phyloP scores from a whole-genome alignment of 192 early-diverging fungal species.

The Dispira parvispora region DNA sequence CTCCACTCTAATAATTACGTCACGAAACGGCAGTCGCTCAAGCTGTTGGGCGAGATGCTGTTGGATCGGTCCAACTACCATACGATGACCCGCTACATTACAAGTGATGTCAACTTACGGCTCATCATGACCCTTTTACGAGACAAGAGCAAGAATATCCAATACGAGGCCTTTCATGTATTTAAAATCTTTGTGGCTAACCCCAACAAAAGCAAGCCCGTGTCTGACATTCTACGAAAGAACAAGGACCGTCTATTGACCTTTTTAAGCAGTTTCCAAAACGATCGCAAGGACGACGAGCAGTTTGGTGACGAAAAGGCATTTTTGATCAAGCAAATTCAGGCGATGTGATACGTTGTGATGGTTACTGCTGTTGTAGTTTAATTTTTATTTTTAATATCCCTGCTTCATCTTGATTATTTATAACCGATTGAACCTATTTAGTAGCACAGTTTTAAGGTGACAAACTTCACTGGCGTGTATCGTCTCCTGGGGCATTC shows the following conservation, averaged over 20 bases:
- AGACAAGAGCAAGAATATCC: constrained; percentile 93
- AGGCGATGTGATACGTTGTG: constrained; percentile 13
- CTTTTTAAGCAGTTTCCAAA: constrained; percentile 85
- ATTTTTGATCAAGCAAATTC: constrained; percentile 84
- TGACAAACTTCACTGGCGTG: too few species aligned
- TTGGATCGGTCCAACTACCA: constrained; percentile 88
- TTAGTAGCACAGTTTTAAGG: too few species aligned
- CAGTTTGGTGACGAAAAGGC: constrained; percentile 98
- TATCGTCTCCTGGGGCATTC: too few species aligned
- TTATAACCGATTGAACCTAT: too few species aligned
- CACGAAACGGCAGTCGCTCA: constrained; percentile 93
- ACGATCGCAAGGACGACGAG: constrained; percentile 92
- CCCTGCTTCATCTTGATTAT: too few species aligned
- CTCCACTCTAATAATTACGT: constrained; percentile 93
- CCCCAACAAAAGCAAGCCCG: constrained; percentile 86
- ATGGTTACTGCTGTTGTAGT: too few species aligned
- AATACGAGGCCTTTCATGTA: constrained; percentile 99
- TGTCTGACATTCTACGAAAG: constrained; percentile 78
- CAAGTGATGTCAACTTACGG: constrained; percentile 65
- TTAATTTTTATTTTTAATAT: too few species aligned
- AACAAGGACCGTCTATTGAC: constrained; percentile 80
- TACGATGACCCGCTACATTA: constrained; percentile 92
- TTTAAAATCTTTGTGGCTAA: constrained; percentile 99
- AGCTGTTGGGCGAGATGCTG: constrained; percentile 94
- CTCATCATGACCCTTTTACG: constrained; percentile 93